Evolutionary conservation across 2,329 filamentous ascomycete genomes (phyloP).

Genomic region (Hyphodiscus sp.): DNA sequence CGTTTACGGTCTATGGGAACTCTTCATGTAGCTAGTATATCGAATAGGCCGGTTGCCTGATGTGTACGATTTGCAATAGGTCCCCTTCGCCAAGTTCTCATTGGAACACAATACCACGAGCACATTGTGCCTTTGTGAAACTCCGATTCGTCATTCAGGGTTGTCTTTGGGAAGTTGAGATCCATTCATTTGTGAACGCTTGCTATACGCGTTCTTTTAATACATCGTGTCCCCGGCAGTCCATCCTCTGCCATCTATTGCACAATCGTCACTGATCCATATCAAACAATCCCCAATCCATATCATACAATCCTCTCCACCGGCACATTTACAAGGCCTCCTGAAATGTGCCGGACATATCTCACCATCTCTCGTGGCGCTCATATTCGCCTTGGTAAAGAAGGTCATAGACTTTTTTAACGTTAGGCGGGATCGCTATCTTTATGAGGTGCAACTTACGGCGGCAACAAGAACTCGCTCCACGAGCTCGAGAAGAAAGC

Average conservation of each 20-base stretch:
- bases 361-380: no score
- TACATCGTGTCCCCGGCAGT: background rate
- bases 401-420: no score
- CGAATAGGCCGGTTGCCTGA: background rate
- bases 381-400: no score
- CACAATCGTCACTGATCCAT: background rate
- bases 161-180: background rate
- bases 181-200: constrained; percentile 1
- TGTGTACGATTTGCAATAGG: background rate
- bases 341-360: no score
- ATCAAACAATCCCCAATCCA: background rate
- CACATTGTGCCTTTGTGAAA: background rate
- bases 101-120: background rate
- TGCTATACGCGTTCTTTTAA: background rate
- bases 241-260: background rate
- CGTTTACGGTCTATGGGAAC: background rate
- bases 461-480: constrained; percentile 61
- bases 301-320: no score
- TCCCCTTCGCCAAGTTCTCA: background rate
- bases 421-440: no score
- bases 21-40: background rate
- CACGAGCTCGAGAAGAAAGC: constrained; percentile 62
- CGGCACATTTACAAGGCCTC: background rate
- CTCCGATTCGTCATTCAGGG: background rate
- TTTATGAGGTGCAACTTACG: constrained; percentile 37